Percentiles rank a stretch among this genome's conserved stretches.
Evolutionary conservation across 2,329 filamentous ascomycete genomes (phyloP).

Genomic region (Calonectria hawksworthii): DNA sequence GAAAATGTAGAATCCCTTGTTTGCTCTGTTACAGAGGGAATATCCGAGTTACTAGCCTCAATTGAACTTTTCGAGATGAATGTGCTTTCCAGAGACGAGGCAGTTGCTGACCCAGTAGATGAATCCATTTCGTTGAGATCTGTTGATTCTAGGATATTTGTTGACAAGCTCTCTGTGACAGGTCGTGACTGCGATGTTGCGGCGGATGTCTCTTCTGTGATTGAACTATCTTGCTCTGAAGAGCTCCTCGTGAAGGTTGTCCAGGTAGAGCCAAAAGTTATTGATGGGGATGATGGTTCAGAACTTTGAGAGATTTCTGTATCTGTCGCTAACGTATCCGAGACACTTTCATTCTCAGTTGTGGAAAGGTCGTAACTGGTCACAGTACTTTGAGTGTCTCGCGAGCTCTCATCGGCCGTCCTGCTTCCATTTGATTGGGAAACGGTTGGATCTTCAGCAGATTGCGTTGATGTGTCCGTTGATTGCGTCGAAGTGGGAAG

Average conservation of each 20-base stretch:
- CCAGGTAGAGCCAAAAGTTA: not conserved
- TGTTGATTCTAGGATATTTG: not conserved
- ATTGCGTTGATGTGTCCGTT: not conserved
- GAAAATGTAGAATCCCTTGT: not conserved
- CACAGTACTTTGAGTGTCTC: not conserved
- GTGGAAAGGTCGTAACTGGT: not conserved
- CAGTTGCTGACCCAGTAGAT: not conserved
- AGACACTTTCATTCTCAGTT: not conserved
- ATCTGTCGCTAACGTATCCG: not conserved
- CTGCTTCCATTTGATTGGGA: not conserved
- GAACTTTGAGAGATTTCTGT: not conserved
- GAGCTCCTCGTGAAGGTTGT: not conserved
- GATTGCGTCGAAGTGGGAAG: too few relatives aligned
- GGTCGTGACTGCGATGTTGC: not conserved
- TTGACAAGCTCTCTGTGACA: not conserved
- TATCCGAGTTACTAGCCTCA: not conserved
- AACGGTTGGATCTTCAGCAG: not conserved
- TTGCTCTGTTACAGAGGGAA: not conserved
- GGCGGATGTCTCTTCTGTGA: not conserved
- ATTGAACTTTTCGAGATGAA: not conserved
- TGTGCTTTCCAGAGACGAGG: not conserved
- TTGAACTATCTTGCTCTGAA: not conserved
- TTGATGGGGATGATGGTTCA: too few relatives aligned
- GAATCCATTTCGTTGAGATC: not conserved
- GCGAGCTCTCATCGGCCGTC: not conserved